phyloP scores from a whole-genome alignment of 176 grass and related monocot species.

The Melocanna baccifera region DNA sequence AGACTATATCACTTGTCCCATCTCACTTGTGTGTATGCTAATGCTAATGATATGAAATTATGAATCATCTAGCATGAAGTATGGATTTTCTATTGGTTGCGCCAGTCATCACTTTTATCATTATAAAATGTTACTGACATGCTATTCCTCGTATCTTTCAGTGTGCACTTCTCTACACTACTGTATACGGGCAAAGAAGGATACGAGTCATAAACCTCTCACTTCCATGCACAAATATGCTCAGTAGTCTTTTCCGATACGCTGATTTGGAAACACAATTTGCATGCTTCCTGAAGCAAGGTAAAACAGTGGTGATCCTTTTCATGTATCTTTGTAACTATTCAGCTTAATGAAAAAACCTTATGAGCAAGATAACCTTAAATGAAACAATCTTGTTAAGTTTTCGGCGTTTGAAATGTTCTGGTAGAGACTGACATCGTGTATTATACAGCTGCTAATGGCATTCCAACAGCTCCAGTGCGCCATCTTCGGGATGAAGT shows the following conservation, averaged over 20 bases:
- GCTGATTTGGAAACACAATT: slow-evolving; percentile 88
- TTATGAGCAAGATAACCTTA: neutral
- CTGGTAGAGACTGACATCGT: slow-evolving; percentile 3
- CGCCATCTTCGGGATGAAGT: slow-evolving; percentile 66
- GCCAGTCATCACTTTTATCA: neutral
- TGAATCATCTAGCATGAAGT: neutral
- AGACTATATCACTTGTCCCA: neutral
- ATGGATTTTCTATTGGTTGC: neutral
- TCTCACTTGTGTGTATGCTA: neutral
- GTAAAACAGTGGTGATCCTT: slow-evolving; percentile 37
- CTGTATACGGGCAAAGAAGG: slow-evolving; percentile 79
- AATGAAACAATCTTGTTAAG: slow-evolving; percentile 10
- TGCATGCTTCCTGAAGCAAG: slow-evolving; percentile 78
- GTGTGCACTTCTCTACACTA: slow-evolving; percentile 91
- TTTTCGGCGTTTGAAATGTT: neutral
- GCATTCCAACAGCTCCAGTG: slow-evolving; percentile 47
- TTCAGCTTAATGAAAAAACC: slow-evolving; percentile 5
- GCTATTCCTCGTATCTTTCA: slow-evolving; percentile 30
- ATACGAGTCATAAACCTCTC: slow-evolving; percentile 87
- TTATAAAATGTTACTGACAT: neutral
- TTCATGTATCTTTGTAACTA: neutral
- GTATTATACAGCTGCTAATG: slow-evolving; percentile 59
- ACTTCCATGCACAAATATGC: slow-evolving; percentile 68
- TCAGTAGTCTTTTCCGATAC: slow-evolving; percentile 68
- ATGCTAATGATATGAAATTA: too few species aligned